A percentile compares a stretch with the other conserved stretches of the same genome.
Evolutionary conservation across 2,329 filamentous ascomycete genomes (phyloP).

Genomic region (Aspergillus ibericus): DNA sequence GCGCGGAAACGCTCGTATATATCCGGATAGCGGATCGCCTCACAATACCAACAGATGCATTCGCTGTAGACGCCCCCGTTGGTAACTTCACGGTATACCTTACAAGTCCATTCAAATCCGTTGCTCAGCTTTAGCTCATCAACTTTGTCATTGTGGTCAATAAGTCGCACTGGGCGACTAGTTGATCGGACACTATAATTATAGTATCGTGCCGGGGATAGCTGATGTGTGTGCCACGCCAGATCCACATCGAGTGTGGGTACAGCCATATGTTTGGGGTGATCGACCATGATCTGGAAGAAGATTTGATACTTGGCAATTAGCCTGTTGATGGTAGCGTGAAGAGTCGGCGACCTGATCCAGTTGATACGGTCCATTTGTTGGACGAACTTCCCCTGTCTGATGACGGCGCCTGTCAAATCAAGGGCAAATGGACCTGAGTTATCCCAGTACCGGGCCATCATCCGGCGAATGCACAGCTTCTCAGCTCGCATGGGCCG

Average conservation of each 20-base stretch:
- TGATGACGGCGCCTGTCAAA: conserved; percentile 42
- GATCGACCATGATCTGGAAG: conserved; percentile 39
- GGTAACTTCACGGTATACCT: conserved; percentile 57
- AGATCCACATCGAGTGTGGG: conserved; percentile 40
- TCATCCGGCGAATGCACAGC: conserved; percentile 40
- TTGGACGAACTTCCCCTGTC: conserved; percentile 43
- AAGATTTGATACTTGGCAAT: conserved; percentile 56
- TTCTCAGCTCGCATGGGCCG: conserved; percentile 18
- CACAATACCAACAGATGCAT: conserved; percentile 9
- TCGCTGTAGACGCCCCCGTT: conserved; percentile 2
- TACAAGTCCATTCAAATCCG: conserved; percentile 71
- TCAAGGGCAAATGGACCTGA: conserved; percentile 39
- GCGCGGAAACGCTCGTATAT: neutral
- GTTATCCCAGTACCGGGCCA: conserved; percentile 46
- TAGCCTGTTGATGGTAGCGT: conserved; percentile 63
- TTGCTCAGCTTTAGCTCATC: conserved; percentile 63
- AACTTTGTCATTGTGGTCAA: conserved; percentile 84
- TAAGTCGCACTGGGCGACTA: conserved; percentile 45
- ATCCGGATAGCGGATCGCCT: neutral
- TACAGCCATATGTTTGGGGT: conserved; percentile 32
- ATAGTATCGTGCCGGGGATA: conserved; percentile 65
- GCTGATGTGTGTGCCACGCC: conserved; percentile 70
- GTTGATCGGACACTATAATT: conserved; percentile 52
- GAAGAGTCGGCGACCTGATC: conserved; percentile 68
- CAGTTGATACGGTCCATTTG: conserved; percentile 76